Evolutionary conservation across 2,329 filamentous ascomycete genomes (phyloP), one percentile per base, ranked within the genome.

Genomic region (Phaeosphaeriaceae sp.): DNA sequence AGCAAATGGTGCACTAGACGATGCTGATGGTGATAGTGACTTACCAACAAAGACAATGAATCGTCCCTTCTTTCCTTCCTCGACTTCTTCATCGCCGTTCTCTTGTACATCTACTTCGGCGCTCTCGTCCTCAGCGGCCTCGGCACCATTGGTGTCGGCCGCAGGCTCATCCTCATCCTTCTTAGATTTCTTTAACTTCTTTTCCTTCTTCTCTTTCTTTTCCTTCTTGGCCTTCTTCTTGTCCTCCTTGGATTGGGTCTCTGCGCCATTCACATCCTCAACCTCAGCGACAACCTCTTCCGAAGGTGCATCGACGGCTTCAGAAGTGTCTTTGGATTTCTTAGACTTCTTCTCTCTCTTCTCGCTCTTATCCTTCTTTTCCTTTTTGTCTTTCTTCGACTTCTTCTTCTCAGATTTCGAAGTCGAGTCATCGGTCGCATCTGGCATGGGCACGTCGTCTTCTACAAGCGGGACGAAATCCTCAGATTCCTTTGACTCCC

Each of bases 41-140:
- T 21, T 79, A 87, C 87, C 89, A 63, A 94, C 88, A 79, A 95
- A 95, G 69, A 89, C 86, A 60, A 93, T 92, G 81, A 92, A 92
- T 59, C 90, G 85, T 17, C 82, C 76, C 57, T 83, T 83, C 61
- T 82, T 82, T 56, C 57, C 53, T 31, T 46, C 9, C 41, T 51
- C 67, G 25, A 65, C 60, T 31, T 60, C 57, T 25, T 61, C 61
- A 6, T 53, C 65, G 22, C 62, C 66, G 24, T 67, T 66, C 24
- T 60, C 60, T 31, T 65, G 57, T 36, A 58, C 60, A 5, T 58
- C 62, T n/a, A 53, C 65, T 46, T 66, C 64, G 1, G 58, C 60
- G 13, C 57, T 63, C 46, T 66, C 52, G n/a, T 62, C 64, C 24
- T 66, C 61, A 33, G 56, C 41, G 25, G 56, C 24, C 5, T 46